phyloP scores from a whole-genome alignment of 164 flowering plant genomes.

The Kalanchoe fedtschenkoi region DNA sequence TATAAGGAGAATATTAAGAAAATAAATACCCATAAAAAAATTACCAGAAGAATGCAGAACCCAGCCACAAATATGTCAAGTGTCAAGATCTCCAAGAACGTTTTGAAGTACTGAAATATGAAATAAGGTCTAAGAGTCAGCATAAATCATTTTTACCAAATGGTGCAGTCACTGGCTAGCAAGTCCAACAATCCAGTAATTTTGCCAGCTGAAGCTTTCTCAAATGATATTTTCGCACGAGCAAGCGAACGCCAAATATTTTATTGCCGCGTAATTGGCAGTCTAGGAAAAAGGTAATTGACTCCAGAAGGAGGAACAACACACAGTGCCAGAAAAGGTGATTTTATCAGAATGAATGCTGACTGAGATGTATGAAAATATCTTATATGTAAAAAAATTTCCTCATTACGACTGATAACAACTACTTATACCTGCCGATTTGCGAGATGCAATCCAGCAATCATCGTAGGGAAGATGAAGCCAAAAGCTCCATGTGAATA shows the following conservation, averaged over 20 bases:
- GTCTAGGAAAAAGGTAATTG: not conserved
- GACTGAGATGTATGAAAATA: too few species aligned
- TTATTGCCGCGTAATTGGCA: not conserved
- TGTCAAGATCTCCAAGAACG: constrained; percentile 49
- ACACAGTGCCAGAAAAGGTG: not conserved
- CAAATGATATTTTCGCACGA: constrained; percentile 43
- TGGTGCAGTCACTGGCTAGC: constrained; percentile 49
- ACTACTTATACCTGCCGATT: constrained; percentile 59
- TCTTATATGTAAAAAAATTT: not conserved
- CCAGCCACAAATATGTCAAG: constrained; percentile 38
- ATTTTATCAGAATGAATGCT: not conserved
- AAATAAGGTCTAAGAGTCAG: constrained; percentile 4
- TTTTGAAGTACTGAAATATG: constrained; percentile 56
- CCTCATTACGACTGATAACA: not conserved
- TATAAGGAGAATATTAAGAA: not conserved
- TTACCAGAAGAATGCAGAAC: constrained; percentile 64
- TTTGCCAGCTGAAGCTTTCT: constrained; percentile 20
- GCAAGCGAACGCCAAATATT: constrained; percentile 1
- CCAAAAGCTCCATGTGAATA: constrained; percentile 49
- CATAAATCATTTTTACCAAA: not conserved
- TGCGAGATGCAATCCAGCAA: constrained; percentile 55
- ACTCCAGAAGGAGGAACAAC: not conserved
- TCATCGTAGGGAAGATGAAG: constrained; percentile 53
- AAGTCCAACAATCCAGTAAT: constrained; percentile 28
- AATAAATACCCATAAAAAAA: not conserved